Base-by-base conservation (phyloP, 352 stramenopile species). In the Globisporangium barbulae region DNA sequence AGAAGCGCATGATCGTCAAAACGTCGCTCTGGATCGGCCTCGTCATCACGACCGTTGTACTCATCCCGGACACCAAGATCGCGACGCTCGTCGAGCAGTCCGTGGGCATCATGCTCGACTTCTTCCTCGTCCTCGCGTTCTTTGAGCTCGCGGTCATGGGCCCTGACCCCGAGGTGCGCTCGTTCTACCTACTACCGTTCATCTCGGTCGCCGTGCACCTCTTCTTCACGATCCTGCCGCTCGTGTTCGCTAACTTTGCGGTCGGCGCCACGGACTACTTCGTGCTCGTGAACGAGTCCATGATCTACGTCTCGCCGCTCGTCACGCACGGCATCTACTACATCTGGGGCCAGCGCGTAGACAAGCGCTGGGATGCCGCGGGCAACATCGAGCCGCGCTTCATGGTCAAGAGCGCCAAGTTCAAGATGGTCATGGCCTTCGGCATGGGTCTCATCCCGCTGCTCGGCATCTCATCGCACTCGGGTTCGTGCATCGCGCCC, bases 71-170 rank as follows among this genome's bases (percentile, higher is more conserved):
- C 37, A 44, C 42, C n/a, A 65, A 65, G 49, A 42, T 59, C 19
- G 59, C 59, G 35, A 59, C 50, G 25, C 37, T 65, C 21, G 39
- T 58, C 28, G 59, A 65, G n/a, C 59, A 65, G 48, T 53, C 35
- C 30, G 59, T 65, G 12, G 59, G 59, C 35, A 65, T 65, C 49
- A 65, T 65, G 59, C 59, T 65, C 59, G 59, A 65, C 49, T 65
- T 65, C 48, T 65, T 65, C 49, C 59, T 65, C 25, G 22, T 59
- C 6, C 13, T 65, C 19, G 35, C 37, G 37, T 65, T 53, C 49
- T 65, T 65, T 22, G 59, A 65, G 37, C 59, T 59, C 28, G 59
- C 59, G 33, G 49, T 65, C 19, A 53, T 57, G 17, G 49, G 59
- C 0, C 49, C 25, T 1, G 48, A 65, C 49, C 19, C 59, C 6